Percentiles rank a stretch among this genome's conserved stretches.
Evolutionary conservation across 306 rosid species (phyloP).

Genomic region (Malus asiatica): DNA sequence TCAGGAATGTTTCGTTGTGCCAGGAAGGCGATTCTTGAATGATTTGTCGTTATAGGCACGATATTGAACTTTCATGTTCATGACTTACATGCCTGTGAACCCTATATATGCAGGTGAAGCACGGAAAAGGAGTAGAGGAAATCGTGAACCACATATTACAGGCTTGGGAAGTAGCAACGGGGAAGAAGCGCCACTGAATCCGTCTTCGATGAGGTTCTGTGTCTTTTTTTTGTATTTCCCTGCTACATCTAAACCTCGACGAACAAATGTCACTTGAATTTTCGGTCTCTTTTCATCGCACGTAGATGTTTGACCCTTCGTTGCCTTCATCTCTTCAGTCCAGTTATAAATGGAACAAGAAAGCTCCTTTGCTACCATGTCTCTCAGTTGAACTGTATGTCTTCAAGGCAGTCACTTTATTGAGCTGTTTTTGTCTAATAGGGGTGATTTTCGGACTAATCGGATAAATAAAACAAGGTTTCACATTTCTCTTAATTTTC

Average conservation of each 20-base stretch:
- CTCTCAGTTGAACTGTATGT: not conserved
- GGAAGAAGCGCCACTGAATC: conserved; percentile 56
- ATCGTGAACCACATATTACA: conserved; percentile 61
- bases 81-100: not conserved
- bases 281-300: not conserved
- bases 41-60: not conserved
- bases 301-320: not conserved
- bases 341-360: not conserved
- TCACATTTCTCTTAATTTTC: too few species aligned
- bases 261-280: not conserved
- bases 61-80: not conserved
- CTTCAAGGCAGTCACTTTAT: not conserved
- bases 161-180: conserved; percentile 68
- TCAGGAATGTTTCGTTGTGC: not conserved
- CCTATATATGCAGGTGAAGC: conserved; percentile 57
- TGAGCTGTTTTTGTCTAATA: not conserved
- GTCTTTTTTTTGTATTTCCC: not conserved
- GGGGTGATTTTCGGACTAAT: not conserved
- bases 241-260: not conserved
- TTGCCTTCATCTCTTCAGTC: not conserved
- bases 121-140: conserved; percentile 68
- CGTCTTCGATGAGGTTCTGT: not conserved
- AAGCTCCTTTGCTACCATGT: not conserved
- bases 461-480: not conserved
- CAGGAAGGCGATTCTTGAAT: not conserved